Conservation (phyloP, 768 basidiomycete species). For the Pisolithus sp. region DNA sequence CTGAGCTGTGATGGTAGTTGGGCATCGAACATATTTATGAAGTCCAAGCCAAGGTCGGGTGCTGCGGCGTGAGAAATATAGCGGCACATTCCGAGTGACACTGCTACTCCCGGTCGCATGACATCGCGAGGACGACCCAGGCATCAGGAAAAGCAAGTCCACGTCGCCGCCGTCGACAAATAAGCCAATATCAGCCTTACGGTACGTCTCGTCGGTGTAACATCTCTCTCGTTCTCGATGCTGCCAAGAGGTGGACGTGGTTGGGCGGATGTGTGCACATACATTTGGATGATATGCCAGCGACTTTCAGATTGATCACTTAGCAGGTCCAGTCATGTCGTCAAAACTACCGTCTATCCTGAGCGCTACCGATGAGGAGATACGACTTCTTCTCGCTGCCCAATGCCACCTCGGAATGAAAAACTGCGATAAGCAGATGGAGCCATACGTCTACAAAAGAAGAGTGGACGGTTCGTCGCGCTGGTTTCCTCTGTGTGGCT, state of each 20-base stretch:
- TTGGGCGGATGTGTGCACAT: conserved; percentile 31
- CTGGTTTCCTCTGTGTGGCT: neutral
- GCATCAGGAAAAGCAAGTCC: conserved; percentile 24
- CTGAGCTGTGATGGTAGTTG: too few species aligned
- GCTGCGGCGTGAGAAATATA: conserved; percentile 12
- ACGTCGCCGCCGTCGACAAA: conserved; percentile 38
- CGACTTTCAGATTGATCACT: conserved; percentile 20
- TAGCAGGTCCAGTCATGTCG: conserved; percentile 42
- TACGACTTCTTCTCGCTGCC: conserved; percentile 89
- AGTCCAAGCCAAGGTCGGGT: too few species aligned
- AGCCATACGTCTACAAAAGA: conserved; percentile 96
- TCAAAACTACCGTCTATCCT: conserved; percentile 94
- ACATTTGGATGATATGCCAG: conserved; percentile 23
- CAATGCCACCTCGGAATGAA: conserved; percentile 97
- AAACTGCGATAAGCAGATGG: conserved; percentile 99
- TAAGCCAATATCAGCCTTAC: conserved; percentile 31
- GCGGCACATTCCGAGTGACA: conserved; percentile 19
- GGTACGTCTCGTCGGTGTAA: conserved; percentile 30
- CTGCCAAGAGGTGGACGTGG: conserved; percentile 3
- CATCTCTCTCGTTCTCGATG: conserved; percentile 2
- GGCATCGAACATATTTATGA: too few species aligned
- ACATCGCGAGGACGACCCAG: conserved; percentile 14
- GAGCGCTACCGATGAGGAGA: conserved; percentile 95
- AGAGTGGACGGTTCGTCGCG: conserved; percentile 77
- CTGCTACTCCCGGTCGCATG: neutral